A percentile compares a stretch with the other conserved stretches of the same genome.
These are phyloP conservation scores for Suhomyces chickasaworum DNA, from an alignment of 1,139 yeast genomes.

Conservation along the genomic window DNA sequence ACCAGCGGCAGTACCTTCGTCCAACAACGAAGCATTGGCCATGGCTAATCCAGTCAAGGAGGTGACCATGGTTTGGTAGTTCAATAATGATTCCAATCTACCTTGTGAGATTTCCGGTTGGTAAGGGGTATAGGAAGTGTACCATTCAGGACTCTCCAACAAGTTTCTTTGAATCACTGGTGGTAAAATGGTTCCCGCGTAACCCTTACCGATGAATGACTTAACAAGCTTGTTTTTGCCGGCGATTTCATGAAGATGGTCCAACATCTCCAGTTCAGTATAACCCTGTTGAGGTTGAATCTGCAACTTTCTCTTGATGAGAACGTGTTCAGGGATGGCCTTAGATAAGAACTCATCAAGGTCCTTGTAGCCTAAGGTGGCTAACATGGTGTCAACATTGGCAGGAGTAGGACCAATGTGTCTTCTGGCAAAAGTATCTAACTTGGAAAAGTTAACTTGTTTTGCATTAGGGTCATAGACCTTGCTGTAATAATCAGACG, in stretches of 20 bases:
- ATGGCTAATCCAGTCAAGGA: constrained; percentile 91
- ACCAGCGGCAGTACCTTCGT: constrained; percentile 98
- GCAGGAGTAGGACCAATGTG: constrained; percentile 82
- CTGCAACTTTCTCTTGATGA: constrained; percentile 64
- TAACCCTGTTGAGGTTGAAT: constrained; percentile 70
- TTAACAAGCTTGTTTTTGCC: constrained; percentile 68
- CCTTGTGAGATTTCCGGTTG: constrained; percentile 99
- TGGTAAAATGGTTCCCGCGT: constrained; percentile 86
- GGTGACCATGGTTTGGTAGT: constrained; percentile 85
- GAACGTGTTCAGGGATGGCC: constrained; percentile 78
- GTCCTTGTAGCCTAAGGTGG: constrained; percentile 63
- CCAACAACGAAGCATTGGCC: constrained; percentile 91
- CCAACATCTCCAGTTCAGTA: constrained; percentile 79
- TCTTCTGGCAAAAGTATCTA: constrained; percentile 87
- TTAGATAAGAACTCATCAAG: constrained; percentile 68
- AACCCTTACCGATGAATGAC: constrained; percentile 91
- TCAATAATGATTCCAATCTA: constrained; percentile 82
- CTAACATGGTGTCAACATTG: constrained; percentile 66
- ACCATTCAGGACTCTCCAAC: constrained; percentile 96
- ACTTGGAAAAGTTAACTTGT: constrained; percentile 35
- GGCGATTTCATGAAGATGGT: constrained; percentile 69
- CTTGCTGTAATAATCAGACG: constrained; percentile 43
- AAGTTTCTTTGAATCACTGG: constrained; percentile 92
- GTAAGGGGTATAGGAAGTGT: constrained; percentile 96
- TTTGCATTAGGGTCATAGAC: constrained; percentile 42